These are phyloP conservation scores for Hymenoscyphus salicellus DNA, from an alignment of 2,329 filamentous ascomycete genomes.

Conservation along the genomic window DNA sequence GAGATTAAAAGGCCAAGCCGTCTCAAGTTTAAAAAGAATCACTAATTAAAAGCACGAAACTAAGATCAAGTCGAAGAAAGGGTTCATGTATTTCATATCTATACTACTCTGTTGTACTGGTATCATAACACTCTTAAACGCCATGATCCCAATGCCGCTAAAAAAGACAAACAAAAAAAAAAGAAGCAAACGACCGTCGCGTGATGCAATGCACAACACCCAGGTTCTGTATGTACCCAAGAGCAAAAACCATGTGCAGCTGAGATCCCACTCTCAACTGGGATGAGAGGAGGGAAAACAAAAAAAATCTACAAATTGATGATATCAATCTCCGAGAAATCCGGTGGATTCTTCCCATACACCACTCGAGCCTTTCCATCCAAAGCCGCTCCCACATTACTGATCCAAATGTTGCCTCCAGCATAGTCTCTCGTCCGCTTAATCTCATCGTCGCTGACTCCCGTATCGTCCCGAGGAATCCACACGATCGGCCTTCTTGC, in stretches of 20 bases:
- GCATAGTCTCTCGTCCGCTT: constrained; percentile 66
- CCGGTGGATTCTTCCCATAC: constrained; percentile 80
- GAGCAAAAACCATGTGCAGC: not conserved
- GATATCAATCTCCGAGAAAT: constrained; percentile 84
- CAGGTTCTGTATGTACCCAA: constrained; percentile 3
- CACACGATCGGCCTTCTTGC: constrained; percentile 84
- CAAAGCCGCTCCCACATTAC: constrained; percentile 84
- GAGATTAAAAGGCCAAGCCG: no score
- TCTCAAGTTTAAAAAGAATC: no score
- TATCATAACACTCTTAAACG: not conserved
- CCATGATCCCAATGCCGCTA: constrained; percentile 1
- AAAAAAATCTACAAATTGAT: constrained; percentile 57
- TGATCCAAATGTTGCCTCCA: constrained; percentile 72
- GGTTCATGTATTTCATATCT: not conserved
- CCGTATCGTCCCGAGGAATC: constrained; percentile 88
- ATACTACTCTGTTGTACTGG: not conserved
- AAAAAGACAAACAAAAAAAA: not conserved
- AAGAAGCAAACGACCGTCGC: not conserved
- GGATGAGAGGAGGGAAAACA: not conserved
- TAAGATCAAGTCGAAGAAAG: not conserved
- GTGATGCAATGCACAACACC: not conserved
- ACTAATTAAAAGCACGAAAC: no score
- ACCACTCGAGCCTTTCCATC: constrained; percentile 80
- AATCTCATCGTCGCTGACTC: constrained; percentile 89
- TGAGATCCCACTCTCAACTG: not conserved